Evolutionary conservation across 1,139 yeast genomes (phyloP), one percentile per base, ranked within the genome.

Genomic region (Wickerhamiella infanticola): DNA sequence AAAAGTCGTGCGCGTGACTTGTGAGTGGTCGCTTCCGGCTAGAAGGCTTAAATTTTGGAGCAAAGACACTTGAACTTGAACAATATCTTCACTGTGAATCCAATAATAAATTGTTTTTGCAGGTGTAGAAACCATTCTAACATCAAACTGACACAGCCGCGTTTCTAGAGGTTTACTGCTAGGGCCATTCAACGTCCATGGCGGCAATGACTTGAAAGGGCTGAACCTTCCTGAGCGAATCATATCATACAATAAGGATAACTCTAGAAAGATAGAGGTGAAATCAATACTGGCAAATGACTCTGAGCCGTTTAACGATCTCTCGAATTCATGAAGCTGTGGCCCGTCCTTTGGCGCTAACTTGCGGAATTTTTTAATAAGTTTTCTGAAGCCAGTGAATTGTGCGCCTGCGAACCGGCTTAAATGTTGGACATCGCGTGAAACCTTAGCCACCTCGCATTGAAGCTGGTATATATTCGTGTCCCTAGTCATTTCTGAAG

Each of bases 351-450:
- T 40, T 1, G 55, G 50, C 39, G 55, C 53, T 24, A 53, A 55
- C 8, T 63, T 61, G 25, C 53, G 49, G 58, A 82, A 80, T 62
- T 86, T 85, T 64, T 86, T 86, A 55, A 85, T 69, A 47, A 86
- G 72, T 63, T 88, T 88, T 52, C 82, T 71, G 43, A 83, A 68
- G 4, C 94, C 96, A 3, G 86, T 78, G 55, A 80, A 79, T 58
- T 88, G 97, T 24, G 86, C 73, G 35, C 82, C 69, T 18, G 84
- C 73, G 59, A 79, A 88, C 51, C 93, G 71, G 23, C 88, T 73
- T 40, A 88, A 65, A 53, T 79, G 75, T 56, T 82, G 84, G 42
- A 84, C 66, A 44, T 77, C 81, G 23, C 68, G 62, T 11, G 84
- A 74, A 8, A 82, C 61, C 24, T 69, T 70, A 29, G 72, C 50